Evolutionary conservation across 2,329 filamentous ascomycete species (phyloP).

Genomic region (Penicillium freii): DNA sequence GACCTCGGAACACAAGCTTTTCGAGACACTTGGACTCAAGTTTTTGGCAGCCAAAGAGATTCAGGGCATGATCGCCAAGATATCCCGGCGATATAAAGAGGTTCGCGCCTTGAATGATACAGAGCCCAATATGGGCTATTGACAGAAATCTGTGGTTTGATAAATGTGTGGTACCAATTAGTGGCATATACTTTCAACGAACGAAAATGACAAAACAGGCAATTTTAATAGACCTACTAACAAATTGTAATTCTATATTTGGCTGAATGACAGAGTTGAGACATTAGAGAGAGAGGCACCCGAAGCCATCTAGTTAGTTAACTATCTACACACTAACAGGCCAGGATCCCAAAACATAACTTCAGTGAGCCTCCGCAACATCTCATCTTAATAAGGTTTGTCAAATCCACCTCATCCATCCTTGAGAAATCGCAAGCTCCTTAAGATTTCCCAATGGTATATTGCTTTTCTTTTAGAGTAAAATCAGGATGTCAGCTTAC

Average conservation of each 20-base stretch:
- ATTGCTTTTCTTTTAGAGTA: not conserved
- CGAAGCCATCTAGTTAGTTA: too few relatives aligned
- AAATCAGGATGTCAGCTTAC: not conserved
- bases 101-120: not conserved
- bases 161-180: too few relatives aligned
- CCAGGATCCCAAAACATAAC: not conserved
- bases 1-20: not conserved
- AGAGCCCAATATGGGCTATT: not conserved
- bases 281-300: too few relatives aligned
- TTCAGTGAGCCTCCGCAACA: not conserved
- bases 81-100: not conserved
- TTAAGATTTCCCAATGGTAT: not conserved
- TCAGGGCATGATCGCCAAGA: not conserved
- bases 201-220: too few relatives aligned
- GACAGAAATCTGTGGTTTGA: too few relatives aligned
- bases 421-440: not conserved
- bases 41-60: not conserved
- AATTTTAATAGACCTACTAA: too few relatives aligned
- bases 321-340: too few relatives aligned
- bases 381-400: not conserved
- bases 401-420: not conserved
- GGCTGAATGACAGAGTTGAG: too few relatives aligned
- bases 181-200: too few relatives aligned
- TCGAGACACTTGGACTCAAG: not conserved
- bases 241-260: too few relatives aligned